phyloP scores from a whole-genome alignment of 2,329 filamentous ascomycete genomes.

The Fusarium setosum region DNA sequence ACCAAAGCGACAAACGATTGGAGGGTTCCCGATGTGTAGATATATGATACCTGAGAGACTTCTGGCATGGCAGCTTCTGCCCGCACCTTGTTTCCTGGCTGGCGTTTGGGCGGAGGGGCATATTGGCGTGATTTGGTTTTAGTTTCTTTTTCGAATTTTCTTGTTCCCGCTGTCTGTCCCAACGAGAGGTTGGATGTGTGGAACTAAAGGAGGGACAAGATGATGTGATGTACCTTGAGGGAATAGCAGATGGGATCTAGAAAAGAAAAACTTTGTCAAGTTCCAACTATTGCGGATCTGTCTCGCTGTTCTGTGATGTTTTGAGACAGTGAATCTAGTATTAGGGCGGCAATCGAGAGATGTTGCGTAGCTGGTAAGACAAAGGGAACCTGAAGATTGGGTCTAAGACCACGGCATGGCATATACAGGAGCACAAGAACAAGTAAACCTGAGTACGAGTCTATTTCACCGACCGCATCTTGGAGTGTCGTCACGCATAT shows the following conservation, averaged over 20 bases:
- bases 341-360: too few relatives aligned
- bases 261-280: conserved; percentile 36
- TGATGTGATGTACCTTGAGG: conserved; percentile 24
- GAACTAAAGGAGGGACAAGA: conserved; percentile 18
- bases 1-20: conserved; percentile 36
- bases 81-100: conserved; percentile 44
- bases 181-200: conserved; percentile 17
- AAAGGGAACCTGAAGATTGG: too few relatives aligned
- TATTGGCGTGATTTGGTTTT: conserved; percentile 49
- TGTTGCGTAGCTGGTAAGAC: too few relatives aligned
- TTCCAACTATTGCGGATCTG: conserved; percentile 30
- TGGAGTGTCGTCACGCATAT: too few relatives aligned
- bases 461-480: too few relatives aligned
- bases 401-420: too few relatives aligned
- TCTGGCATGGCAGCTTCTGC: conserved; percentile 44
- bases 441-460: too few relatives aligned
- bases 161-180: conserved; percentile 30
- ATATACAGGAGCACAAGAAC: too few relatives aligned
- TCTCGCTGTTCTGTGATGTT: too few relatives aligned
- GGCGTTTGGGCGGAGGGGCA: conserved; percentile 49
- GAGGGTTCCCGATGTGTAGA: conserved; percentile 44
- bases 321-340: too few relatives aligned
- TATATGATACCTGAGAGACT: conserved; percentile 51
- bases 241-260: conserved; percentile 29
- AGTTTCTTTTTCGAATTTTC: conserved; percentile 41